A percentile compares a stretch with the other conserved stretches of the same genome.
Conservation (phyloP, 306 rosid species). For the Vicia villosa region DNA sequence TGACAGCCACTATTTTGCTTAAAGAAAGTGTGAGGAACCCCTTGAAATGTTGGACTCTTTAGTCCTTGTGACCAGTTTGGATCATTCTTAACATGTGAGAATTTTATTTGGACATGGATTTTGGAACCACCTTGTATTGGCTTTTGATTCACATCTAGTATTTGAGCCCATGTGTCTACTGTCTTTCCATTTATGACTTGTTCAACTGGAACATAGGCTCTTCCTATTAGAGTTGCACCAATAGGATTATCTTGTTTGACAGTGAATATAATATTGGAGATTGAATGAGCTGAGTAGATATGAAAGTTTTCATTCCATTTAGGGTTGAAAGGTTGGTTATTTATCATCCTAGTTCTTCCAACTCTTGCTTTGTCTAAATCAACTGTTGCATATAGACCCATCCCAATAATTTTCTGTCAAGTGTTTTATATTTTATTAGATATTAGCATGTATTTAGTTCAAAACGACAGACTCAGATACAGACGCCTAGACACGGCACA, state of each 20-base stretch:
- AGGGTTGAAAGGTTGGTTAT: slow-evolving; percentile 42
- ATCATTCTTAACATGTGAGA: slow-evolving; percentile 41
- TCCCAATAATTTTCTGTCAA: slow-evolving; percentile 44
- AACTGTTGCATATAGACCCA: slow-evolving; percentile 71
- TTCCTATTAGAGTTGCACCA: slow-evolving; percentile 82
- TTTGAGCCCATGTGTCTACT: slow-evolving; percentile 48
- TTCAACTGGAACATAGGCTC: slow-evolving; percentile 69
- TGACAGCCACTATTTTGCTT: slow-evolving; percentile 55
- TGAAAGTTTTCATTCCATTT: slow-evolving; percentile 62
- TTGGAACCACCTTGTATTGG: slow-evolving; percentile 50
- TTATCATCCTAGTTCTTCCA: slow-evolving; percentile 52
- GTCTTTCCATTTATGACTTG: slow-evolving; percentile 39
- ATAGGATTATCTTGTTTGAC: slow-evolving; percentile 57
- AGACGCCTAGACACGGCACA: too few relatives aligned
- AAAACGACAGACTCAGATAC: too few relatives aligned
- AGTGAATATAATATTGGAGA: slow-evolving; percentile 65
- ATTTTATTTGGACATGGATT: slow-evolving; percentile 60
- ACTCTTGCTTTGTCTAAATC: slow-evolving; percentile 75
- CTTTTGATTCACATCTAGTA: slow-evolving; percentile 51
- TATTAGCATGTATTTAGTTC: neutral
- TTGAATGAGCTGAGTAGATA: slow-evolving; percentile 70
- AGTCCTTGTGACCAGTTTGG: slow-evolving; percentile 65
- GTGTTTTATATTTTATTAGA: neutral
- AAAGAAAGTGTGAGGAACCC: slow-evolving; percentile 71
- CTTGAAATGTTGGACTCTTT: slow-evolving; percentile 44